A percentile compares a stretch with the other conserved stretches of the same genome.
These are phyloP conservation scores for Castanea mollissima DNA, from an alignment of 306 rosid genomes.

Conservation along the genomic window DNA sequence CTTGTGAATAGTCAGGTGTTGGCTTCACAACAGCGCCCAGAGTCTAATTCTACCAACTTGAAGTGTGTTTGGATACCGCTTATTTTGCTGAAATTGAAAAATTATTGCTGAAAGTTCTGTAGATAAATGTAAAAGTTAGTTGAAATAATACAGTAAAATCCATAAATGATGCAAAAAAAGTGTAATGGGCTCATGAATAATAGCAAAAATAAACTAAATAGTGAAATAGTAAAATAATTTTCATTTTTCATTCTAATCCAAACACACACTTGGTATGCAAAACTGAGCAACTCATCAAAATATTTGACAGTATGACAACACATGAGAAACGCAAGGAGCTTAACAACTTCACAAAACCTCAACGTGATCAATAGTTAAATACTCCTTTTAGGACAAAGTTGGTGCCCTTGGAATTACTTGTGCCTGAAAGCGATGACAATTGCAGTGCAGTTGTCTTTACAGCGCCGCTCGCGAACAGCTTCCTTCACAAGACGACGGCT, in stretches of 20 bases:
- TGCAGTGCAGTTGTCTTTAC: slow-evolving; percentile 91
- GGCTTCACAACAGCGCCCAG: background rate
- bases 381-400: background rate
- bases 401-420: slow-evolving; percentile 22
- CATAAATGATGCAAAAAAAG: too few relatives aligned
- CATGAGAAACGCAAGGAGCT: background rate
- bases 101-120: too few relatives aligned
- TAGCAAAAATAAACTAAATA: too few relatives aligned
- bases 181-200: too few relatives aligned
- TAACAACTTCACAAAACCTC: background rate
- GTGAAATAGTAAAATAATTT: too few relatives aligned
- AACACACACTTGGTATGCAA: background rate
- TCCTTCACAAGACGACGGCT: slow-evolving; percentile 76
- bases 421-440: slow-evolving; percentile 60
- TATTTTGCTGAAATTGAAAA: too few relatives aligned
- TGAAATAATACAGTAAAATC: too few relatives aligned
- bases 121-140: too few relatives aligned
- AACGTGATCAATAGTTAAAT: background rate
- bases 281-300: background rate
- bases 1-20: background rate
- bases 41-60: background rate
- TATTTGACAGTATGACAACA: background rate
- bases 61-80: too few relatives aligned
- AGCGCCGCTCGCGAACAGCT: slow-evolving; percentile 79
- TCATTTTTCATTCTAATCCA: too few relatives aligned